Percentiles rank a stretch among this genome's conserved stretches.
Conservation (phyloP, 805 yeast species). For the Candida insectalens region DNA sequence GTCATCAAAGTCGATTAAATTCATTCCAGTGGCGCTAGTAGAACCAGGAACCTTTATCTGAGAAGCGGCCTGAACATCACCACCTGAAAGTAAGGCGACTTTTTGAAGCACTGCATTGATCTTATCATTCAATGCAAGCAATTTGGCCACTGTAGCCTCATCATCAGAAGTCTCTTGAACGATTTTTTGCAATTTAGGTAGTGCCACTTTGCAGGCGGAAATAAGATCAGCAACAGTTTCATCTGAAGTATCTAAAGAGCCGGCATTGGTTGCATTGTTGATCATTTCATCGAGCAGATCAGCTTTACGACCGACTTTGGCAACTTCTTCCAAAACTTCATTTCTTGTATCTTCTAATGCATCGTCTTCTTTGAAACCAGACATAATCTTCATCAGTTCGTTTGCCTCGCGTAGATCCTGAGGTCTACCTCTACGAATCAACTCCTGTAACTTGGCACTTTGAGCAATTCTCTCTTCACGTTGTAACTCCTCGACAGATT, state of each 20-base stretch:
- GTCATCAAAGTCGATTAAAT: conserved; percentile 70
- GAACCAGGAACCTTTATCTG: conserved; percentile 24
- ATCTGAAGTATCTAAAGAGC: conserved; percentile 31
- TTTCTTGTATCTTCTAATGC: conserved; percentile 61
- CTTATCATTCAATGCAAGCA: conserved; percentile 64
- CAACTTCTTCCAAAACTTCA: conserved; percentile 74
- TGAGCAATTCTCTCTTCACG: conserved; percentile 90
- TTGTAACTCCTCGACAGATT: conserved; percentile 83
- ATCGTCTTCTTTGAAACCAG: conserved; percentile 88
- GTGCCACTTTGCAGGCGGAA: conserved; percentile 69
- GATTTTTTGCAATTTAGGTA: conserved; percentile 78
- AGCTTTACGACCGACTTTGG: conserved; percentile 74
- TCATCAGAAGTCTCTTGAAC: conserved; percentile 71
- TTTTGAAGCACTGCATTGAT: conserved; percentile 62
- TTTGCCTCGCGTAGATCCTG: conserved; percentile 94
- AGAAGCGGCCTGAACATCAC: conserved; percentile 46
- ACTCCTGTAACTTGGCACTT: conserved; percentile 89
- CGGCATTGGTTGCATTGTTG: conserved; percentile 33
- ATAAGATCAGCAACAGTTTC: conserved; percentile 79
- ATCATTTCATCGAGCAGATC: conserved; percentile 87
- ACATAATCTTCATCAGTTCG: conserved; percentile 94
- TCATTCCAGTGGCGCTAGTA: conserved; percentile 16
- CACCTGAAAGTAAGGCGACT: conserved; percentile 54
- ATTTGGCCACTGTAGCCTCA: conserved; percentile 51
- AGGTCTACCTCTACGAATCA: conserved; percentile 92